Evolutionary conservation across 23 red algal genomes (phyloP).

Genomic region (Gracilaria gracilis): DNA sequence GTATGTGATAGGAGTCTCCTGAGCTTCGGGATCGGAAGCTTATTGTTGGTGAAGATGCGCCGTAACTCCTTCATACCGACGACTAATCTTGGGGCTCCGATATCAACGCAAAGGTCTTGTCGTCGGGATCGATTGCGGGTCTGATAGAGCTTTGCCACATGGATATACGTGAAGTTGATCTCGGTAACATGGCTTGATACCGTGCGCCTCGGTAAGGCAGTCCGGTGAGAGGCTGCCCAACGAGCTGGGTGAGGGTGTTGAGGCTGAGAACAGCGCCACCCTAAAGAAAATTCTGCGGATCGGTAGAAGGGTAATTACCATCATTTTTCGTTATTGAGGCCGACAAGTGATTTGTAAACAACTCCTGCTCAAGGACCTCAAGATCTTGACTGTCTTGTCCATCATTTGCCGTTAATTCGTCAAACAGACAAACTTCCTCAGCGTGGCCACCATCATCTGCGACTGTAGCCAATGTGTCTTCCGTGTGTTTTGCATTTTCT

Average conservation of each 20-base stretch:
- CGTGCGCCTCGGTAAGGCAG: neutral
- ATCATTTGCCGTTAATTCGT: neutral
- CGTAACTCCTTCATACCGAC: no score
- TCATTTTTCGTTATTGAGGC: neutral
- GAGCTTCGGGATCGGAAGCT: no score
- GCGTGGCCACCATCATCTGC: neutral
- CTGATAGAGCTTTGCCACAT: no score
- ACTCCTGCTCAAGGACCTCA: neutral
- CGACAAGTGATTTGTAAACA: conserved; percentile 27
- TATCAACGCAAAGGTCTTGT: no score
- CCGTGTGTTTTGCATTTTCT: neutral
- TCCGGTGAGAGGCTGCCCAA: neutral
- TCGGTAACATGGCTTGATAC: no score
- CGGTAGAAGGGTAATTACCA: neutral
- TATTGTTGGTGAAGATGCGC: no score
- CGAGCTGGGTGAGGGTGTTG: neutral
- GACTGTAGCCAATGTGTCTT: neutral
- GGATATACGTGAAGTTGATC: no score
- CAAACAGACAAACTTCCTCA: neutral
- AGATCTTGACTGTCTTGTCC: neutral
- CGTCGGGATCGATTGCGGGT: no score
- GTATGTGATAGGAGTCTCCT: no score
- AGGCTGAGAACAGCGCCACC: conserved; percentile 22
- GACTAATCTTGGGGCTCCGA: no score
- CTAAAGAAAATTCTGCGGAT: conserved; percentile 5